Evolutionary conservation across 306 rosid species (phyloP).

Genomic region (Mucuna pruriens): DNA sequence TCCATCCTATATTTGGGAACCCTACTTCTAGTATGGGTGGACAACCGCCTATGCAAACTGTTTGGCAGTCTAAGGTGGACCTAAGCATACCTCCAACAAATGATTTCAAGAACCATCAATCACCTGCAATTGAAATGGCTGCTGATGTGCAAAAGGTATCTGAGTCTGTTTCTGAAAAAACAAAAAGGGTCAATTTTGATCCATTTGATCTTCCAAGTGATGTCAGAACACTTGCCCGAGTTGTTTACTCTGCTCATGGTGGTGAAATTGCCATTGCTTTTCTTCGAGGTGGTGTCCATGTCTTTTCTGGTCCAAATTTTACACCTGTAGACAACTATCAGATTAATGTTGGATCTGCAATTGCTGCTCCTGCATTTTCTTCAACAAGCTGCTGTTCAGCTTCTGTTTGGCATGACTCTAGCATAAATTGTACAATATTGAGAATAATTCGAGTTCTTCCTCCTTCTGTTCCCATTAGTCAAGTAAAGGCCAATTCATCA

Average conservation of each 20-base stretch:
- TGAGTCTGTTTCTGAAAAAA: slow-evolving; percentile 60
- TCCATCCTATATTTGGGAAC: slow-evolving; percentile 96
- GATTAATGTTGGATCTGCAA: slow-evolving; percentile 95
- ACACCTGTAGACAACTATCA: slow-evolving; percentile 90
- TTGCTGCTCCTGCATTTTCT: slow-evolving; percentile 98
- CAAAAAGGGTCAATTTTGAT: slow-evolving; percentile 78
- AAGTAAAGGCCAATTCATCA: slow-evolving; percentile 75
- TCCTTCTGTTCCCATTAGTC: slow-evolving; percentile 82
- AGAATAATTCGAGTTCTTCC: slow-evolving; percentile 95
- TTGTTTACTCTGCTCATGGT: slow-evolving; percentile 97
- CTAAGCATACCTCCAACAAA: slow-evolving; percentile 83
- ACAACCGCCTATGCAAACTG: slow-evolving; percentile 98
- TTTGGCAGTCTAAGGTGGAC: slow-evolving; percentile 96
- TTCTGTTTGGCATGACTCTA: slow-evolving; percentile 92
- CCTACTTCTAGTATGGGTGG: slow-evolving; percentile 96
- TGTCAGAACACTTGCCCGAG: slow-evolving; percentile 93
- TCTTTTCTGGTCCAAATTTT: slow-evolving; percentile 93
- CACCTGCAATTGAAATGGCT: slow-evolving; percentile 56
- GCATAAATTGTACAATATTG: slow-evolving; percentile 73
- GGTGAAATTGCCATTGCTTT: slow-evolving; percentile 98
- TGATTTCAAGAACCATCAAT: slow-evolving; percentile 83
- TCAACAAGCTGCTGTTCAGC: slow-evolving; percentile 99
- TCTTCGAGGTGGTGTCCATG: slow-evolving; percentile 96
- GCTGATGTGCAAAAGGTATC: slow-evolving; percentile 60
- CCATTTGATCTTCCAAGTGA: slow-evolving; percentile 99